These are phyloP conservation scores for Globisporangium uncinulatum DNA, from an alignment of 352 stramenopile genomes.

Conservation along the genomic window DNA sequence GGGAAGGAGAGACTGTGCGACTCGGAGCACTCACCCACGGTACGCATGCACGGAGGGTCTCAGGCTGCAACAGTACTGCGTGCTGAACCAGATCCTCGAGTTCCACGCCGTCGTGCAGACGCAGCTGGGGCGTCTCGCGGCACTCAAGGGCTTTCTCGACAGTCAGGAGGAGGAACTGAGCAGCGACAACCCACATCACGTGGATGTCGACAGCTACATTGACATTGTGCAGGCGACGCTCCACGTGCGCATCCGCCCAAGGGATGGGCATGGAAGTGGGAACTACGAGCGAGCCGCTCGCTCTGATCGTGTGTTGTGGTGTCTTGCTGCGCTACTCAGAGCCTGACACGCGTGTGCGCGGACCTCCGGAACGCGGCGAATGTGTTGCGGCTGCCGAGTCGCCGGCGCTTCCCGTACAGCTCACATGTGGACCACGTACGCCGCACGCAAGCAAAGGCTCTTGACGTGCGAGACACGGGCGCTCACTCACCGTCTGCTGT, in stretches of 20 bases:
- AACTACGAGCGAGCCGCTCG: too few species aligned
- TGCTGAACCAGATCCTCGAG: conserved; percentile 82
- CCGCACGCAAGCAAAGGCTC: not conserved
- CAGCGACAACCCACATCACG: conserved; percentile 27
- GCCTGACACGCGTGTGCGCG: conserved; percentile 45
- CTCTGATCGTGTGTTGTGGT: not conserved
- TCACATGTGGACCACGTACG: conserved; percentile 75
- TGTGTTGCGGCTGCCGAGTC: conserved; percentile 66
- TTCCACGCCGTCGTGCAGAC: conserved; percentile 67
- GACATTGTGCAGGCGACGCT: conserved; percentile 46
- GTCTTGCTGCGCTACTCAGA: conserved; percentile 4
- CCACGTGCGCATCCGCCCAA: conserved; percentile 12
- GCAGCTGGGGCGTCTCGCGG: conserved; percentile 40
- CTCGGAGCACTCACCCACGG: not conserved
- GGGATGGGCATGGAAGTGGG: not conserved
- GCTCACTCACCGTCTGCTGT: not conserved
- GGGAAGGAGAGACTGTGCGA: too few species aligned
- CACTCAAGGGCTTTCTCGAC: conserved; percentile 46
- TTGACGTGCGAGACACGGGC: not conserved
- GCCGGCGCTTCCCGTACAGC: conserved; percentile 74
- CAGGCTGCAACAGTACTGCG: conserved; percentile 77
- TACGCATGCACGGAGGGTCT: too few species aligned
- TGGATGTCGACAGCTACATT: conserved; percentile 51
- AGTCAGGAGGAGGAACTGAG: conserved; percentile 34
- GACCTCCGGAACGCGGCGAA: conserved; percentile 67